Conservation (phyloP, 352 stramenopile species). For the Bremia lactucae region DNA sequence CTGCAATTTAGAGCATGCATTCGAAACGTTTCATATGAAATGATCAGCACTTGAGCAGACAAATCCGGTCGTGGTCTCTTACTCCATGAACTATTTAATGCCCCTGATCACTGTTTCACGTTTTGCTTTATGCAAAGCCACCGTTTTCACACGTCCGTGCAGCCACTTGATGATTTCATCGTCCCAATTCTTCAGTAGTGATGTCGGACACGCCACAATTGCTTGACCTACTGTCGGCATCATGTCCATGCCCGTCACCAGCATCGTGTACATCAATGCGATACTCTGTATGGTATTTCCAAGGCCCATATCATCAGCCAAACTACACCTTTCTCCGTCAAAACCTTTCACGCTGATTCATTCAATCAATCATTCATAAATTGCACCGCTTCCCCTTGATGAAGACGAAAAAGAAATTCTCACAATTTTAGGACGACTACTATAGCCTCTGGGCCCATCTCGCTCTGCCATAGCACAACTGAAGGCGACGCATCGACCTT, state of each 20-base stretch:
- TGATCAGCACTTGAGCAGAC: constrained; percentile 71
- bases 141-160: too few relatives aligned
- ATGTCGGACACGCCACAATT: too few relatives aligned
- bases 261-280: too few relatives aligned
- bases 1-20: constrained; percentile 87
- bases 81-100: constrained; percentile 75
- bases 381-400: constrained; percentile 93
- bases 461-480: constrained; percentile 70
- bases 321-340: constrained; percentile 84
- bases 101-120: constrained; percentile 80
- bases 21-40: constrained; percentile 97
- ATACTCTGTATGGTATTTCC: constrained; percentile 76
- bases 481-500: constrained; percentile 38
- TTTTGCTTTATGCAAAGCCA: too few relatives aligned
- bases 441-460: constrained; percentile 43
- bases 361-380: constrained; percentile 98
- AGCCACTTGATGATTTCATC: too few relatives aligned
- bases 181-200: too few relatives aligned
- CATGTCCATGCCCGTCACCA: too few relatives aligned
- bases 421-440: constrained; percentile 85
- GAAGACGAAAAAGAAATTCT: constrained; percentile 90
- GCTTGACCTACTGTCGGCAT: too few relatives aligned
- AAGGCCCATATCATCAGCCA: constrained; percentile 86
- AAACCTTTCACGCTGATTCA: constrained; percentile 57
- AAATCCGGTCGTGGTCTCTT: too few relatives aligned